Base-by-base conservation (phyloP, 805 yeast genomes). In the Cyberlindnera suaveolens region DNA sequence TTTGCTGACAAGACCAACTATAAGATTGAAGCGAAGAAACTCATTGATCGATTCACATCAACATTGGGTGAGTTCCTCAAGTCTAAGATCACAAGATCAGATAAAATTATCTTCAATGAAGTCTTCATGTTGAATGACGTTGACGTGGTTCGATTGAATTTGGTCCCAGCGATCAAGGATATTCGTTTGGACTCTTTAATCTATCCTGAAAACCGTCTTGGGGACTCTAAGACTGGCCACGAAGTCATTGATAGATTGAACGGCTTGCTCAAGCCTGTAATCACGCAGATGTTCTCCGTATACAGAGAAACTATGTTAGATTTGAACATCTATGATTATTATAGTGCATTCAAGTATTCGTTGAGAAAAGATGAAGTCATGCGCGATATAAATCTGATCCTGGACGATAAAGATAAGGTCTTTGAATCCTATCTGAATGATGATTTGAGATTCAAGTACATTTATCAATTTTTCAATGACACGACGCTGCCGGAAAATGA, bases 291-390 rank as follows among this genome's bases (percentile, higher is more conserved):
- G 42, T 89, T 77, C 63, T 74, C 77, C 38, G 68, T 86, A 14
- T 83, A 82, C 58, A 75, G 93, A 46, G 96, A 89, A 52, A 90
- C 96, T 0, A 84, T 85, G 19, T 69, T 80, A 3, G 65, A 71
- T 27, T 72, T 85, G 47, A 85, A 85, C 55, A 71, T 82, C 41
- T 80, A 70, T 62, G 95, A 85, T 51, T 80, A 79, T 51, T 85
- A 71, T 54, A 59, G 66, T 19, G 81, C 85, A 0, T 84, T 84
- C 62, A 75, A 70, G 54, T 75, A 70, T 44, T 64, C 78, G 0
- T 50, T 80, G n/a, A 63, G 67, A 4, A 52, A 52, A 36, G 50
- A 58, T 6, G 50, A 51, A 11, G 60, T 66, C 1, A 42, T 62
- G 47, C 36, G 42, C 1, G 59, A 58, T 29, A 30, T 66, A 6